Percentiles rank a stretch among this genome's conserved stretches.
These are phyloP conservation scores for Kodamaea jinghongensis DNA, from an alignment of 805 yeast genomes.

Conservation along the genomic window DNA sequence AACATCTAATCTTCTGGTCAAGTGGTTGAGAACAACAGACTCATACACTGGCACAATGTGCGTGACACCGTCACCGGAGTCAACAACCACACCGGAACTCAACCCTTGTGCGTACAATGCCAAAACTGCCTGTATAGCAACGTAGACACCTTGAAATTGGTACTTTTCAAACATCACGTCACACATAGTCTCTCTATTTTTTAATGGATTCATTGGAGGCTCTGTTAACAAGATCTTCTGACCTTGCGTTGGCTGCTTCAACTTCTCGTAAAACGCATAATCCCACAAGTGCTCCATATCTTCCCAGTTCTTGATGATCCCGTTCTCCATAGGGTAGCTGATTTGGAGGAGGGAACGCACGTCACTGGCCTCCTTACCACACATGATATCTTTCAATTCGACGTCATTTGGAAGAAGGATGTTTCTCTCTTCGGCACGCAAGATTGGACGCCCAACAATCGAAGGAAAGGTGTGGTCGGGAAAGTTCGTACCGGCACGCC, in stretches of 20 bases:
- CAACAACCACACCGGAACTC: constrained; percentile 96
- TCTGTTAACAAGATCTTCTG: constrained; percentile 87
- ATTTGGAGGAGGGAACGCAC: constrained; percentile 88
- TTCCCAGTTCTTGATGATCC: constrained; percentile 96
- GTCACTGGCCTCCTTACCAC: constrained; percentile 92
- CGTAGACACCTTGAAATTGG: constrained; percentile 88
- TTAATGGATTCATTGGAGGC: constrained; percentile 96
- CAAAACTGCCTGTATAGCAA: constrained; percentile 96
- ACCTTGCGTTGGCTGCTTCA: constrained; percentile 73
- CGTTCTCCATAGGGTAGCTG: constrained; percentile 98
- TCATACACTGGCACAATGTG: constrained; percentile 98
- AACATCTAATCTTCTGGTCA: constrained; percentile 88
- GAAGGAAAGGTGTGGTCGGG: constrained; percentile 97
- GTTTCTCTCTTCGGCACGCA: constrained; percentile 92
- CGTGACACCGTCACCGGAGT: constrained; percentile 98
- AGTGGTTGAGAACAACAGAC: constrained; percentile 91
- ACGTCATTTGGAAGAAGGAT: constrained; percentile 50
- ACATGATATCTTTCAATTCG: constrained; percentile 94
- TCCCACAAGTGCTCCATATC: constrained; percentile 99
- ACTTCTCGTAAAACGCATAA: constrained; percentile 88
- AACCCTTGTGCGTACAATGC: constrained; percentile 97
- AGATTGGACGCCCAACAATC: constrained; percentile 94
- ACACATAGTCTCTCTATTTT: constrained; percentile 88
- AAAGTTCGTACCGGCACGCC: constrained; percentile 94
- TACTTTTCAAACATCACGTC: constrained; percentile 91